phyloP scores from a whole-genome alignment of 495 filamentous ascomycete species.

The Xylaria scruposa region DNA sequence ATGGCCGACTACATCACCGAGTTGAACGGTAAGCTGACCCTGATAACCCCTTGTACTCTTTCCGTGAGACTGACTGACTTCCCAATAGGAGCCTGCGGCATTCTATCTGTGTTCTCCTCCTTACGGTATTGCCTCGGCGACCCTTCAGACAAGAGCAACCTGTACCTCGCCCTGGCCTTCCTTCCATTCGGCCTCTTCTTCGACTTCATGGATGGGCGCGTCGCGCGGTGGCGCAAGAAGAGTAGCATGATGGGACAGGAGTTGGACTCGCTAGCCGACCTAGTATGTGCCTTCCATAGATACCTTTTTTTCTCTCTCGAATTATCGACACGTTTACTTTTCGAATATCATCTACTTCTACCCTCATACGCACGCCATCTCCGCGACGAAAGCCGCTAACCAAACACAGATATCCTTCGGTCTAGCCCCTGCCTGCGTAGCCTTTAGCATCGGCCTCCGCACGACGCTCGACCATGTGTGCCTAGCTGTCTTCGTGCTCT shows the following conservation, averaged over 20 bases:
- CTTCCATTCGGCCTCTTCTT: conserved; percentile 97
- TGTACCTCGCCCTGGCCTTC: conserved; percentile 84
- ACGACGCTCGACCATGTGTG: conserved; percentile 84
- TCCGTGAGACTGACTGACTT: background rate
- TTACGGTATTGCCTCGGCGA: conserved; percentile 90
- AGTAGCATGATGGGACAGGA: conserved; percentile 97
- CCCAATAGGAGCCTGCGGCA: conserved; percentile 72
- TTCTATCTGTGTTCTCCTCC: conserved; percentile 95
- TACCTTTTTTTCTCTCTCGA: background rate
- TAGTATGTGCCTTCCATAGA: conserved; percentile 63
- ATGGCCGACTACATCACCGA: conserved; percentile 95
- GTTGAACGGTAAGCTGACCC: conserved; percentile 74
- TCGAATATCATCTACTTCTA: background rate
- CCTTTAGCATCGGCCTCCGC: conserved; percentile 89
- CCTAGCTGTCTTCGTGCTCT: conserved; percentile 90
- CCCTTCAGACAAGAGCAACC: conserved; percentile 64
- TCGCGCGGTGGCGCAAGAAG: conserved; percentile 95
- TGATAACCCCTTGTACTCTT: conserved; percentile 17
- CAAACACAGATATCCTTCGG: conserved; percentile 87
- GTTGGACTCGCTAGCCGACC: conserved; percentile 93
- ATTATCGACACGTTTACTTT: background rate
- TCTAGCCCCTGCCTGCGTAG: conserved; percentile 82
- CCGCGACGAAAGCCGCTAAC: conserved; percentile 3
- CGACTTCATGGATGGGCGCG: conserved; percentile 97
- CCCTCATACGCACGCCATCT: background rate